A percentile compares a stretch with the other conserved stretches of the same genome.
These are phyloP conservation scores for Naganishia albida DNA, from an alignment of 1,284 basidiomycete genomes.

Conservation along the genomic window DNA sequence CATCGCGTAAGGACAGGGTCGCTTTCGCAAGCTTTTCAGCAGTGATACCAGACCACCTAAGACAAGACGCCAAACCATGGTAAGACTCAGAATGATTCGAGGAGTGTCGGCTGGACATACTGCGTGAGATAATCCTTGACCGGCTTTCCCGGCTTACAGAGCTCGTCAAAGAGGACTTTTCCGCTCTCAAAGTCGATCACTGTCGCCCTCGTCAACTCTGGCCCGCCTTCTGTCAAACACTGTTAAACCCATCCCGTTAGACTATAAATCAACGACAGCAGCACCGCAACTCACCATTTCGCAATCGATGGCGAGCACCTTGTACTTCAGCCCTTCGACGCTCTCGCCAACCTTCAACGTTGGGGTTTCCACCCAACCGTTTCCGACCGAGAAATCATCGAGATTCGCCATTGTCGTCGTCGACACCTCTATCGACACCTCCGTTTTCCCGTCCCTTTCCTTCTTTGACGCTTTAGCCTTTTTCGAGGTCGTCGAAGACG, in stretches of 20 bases:
- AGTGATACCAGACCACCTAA: conserved; percentile 87
- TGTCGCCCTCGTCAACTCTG: conserved; percentile 79
- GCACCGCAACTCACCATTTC: conserved; percentile 71
- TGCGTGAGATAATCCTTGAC: conserved; percentile 84
- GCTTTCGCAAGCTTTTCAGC: conserved; percentile 66
- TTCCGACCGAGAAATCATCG: conserved; percentile 11
- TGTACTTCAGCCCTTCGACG: conserved; percentile 42
- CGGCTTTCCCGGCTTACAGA: conserved; percentile 79
- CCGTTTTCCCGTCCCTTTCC: conserved; percentile 8
- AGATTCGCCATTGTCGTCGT: conserved; percentile 4
- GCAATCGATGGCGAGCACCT: conserved; percentile 69
- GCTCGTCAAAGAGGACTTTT: conserved; percentile 74
- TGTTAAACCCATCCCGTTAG: conserved; percentile 44
- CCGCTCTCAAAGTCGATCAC: conserved; percentile 73
- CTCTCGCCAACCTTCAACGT: conserved; percentile 60
- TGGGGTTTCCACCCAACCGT: conserved; percentile 49
- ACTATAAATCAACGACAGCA: not conserved
- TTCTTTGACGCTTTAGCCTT: conserved; percentile 21
- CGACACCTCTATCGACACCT: conserved; percentile 15
- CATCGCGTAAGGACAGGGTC: conserved; percentile 71
- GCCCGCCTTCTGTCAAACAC: conserved; percentile 82
- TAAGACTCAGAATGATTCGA: not conserved
- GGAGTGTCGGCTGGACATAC: conserved; percentile 52
- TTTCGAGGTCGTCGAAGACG: conserved; percentile 11
- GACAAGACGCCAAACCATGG: not conserved